Evolutionary conservation across 2,329 filamentous ascomycete genomes (phyloP), one percentile per base, ranked within the genome.

Genomic region (Epichloe coenophiala): DNA sequence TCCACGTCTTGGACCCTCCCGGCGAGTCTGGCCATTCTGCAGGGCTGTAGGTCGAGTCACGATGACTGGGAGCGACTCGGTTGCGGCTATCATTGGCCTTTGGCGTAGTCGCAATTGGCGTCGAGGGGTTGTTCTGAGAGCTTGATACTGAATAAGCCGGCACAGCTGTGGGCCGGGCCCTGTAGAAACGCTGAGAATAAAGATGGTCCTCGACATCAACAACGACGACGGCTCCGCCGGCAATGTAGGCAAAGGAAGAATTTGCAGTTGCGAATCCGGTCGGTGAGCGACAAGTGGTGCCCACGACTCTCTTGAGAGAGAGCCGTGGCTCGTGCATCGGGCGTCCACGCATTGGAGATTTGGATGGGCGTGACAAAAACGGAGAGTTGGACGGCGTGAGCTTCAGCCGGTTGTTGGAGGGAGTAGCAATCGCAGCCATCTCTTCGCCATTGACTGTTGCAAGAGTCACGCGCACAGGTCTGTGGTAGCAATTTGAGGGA

Each of bases 211-310:
- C 80, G 48, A 96, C 74, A 58, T 86, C 83, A 7, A 90, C 88
- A 17, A 97, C 80, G 0, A 98, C 88, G n/a, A 88, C 91, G 42
- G 91, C 88, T 9, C 89, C 93, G 50, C 93, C 93, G 8, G 93
- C 91, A 55, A 89, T 90, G 65, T 95, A 93, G 50, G 89, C 89
- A 67, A 97, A 95, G 47, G 77, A 83, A 12, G 83, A 79, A 40
- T 84, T 73, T 53, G 91, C 81, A 56, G 80, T 83, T 63, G 94
- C 89, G 66, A 98, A 95, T 55, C 87, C 88, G 63, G 86, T 90
- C 40, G 88, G 84, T 4, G 86, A 86, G 57, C 75, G 80, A 56
- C 88, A 91, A 7, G 91, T 97, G 23, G 90, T 95, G 45, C 93
- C 93, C 60, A 97, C 86, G 51, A 97, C 88, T 55, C 88, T 82